Evolutionary conservation across 768 basidiomycete species (phyloP).

Genomic region (Lanmaoa rubissima): DNA sequence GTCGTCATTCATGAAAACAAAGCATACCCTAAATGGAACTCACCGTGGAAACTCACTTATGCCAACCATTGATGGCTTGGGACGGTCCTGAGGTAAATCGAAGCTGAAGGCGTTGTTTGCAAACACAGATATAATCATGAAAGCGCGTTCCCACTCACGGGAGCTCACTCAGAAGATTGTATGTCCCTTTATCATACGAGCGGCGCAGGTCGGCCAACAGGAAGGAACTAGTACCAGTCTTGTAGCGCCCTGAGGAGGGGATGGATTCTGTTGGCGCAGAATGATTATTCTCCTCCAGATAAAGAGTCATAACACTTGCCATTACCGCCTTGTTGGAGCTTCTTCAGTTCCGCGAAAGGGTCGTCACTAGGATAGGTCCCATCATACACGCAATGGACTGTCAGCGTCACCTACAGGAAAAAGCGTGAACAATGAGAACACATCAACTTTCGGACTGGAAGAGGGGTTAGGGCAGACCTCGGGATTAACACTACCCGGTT

Average conservation of each 20-base stretch:
- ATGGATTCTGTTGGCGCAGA: not conserved
- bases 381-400: conserved; percentile 5
- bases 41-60: conserved; percentile 8
- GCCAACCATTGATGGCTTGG: not conserved
- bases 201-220: not conserved
- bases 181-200: conserved; percentile 1
- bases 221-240: not conserved
- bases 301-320: not conserved
- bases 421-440: not conserved
- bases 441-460: not conserved
- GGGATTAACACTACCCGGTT: not conserved
- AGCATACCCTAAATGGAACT: not conserved
- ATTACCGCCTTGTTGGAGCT: not conserved
- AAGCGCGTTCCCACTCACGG: not conserved
- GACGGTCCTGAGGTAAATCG: not conserved
- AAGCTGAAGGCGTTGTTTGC: not conserved
- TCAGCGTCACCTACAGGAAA: not conserved
- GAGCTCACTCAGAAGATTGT: not conserved
- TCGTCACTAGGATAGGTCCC: not conserved
- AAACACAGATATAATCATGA: not conserved
- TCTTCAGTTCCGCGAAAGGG: not conserved
- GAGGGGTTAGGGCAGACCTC: not conserved
- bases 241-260: too few species aligned
- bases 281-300: not conserved
- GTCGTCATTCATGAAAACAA: not conserved